Conservation (phyloP, 345 rosid genomes). For the Kernera saxatilis region DNA sequence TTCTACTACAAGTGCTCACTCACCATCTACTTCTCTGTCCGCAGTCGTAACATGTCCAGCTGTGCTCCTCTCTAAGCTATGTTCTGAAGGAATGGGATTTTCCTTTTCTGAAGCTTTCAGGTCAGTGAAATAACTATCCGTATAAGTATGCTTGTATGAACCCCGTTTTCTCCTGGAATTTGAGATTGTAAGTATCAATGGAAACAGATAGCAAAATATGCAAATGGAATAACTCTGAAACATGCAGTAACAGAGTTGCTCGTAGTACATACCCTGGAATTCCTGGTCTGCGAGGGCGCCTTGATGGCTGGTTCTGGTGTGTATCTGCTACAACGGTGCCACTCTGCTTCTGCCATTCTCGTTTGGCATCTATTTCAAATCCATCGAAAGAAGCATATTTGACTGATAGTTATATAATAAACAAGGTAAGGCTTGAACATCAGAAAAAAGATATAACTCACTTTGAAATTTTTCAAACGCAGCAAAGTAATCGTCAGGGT, state of each 20-base stretch:
- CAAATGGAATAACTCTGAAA: conserved; percentile 2
- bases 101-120: conserved; percentile 39
- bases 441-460: conserved; percentile 35
- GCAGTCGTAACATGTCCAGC: conserved; percentile 27
- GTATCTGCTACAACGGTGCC: conserved; percentile 37
- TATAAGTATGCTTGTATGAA: conserved; percentile 41
- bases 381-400: neutral
- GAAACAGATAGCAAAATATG: neutral
- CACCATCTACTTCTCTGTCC: conserved; percentile 40
- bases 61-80: conserved; percentile 28
- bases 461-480: conserved; percentile 59
- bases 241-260: conserved; percentile 3
- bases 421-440: neutral
- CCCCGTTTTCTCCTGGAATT: conserved; percentile 41
- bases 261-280: conserved; percentile 43
- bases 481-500: conserved; percentile 60
- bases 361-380: conserved; percentile 49
- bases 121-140: conserved; percentile 26
- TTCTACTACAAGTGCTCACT: conserved; percentile 27
- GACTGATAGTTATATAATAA: neutral
- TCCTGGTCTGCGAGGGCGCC: conserved; percentile 64
- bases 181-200: conserved; percentile 11
- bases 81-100: conserved; percentile 22
- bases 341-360: conserved; percentile 67
- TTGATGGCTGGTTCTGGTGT: conserved; percentile 31